A percentile compares a stretch with the other conserved stretches of the same genome.
Evolutionary conservation across 2,329 filamentous ascomycete species (phyloP).

Genomic region (Colletotrichum liaoningense): DNA sequence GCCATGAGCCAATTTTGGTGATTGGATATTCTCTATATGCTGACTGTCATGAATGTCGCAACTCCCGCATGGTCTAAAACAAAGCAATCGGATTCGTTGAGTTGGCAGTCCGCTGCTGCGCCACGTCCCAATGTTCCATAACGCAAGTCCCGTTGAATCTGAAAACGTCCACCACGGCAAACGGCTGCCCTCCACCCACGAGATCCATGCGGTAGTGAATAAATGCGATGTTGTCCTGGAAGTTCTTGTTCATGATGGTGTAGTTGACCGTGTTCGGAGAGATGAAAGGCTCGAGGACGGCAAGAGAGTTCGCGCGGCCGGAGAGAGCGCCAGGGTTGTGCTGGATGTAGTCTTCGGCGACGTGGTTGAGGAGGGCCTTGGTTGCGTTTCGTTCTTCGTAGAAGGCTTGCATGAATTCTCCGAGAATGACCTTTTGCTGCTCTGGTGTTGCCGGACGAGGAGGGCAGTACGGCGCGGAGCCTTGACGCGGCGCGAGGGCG

Average conservation of each 20-base stretch:
- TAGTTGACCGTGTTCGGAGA: slow-evolving; percentile 21
- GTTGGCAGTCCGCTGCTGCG: slow-evolving; percentile 18
- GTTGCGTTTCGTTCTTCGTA: slow-evolving; percentile 21
- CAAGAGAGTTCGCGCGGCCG: slow-evolving; percentile 15
- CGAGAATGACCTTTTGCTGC: slow-evolving; percentile 19
- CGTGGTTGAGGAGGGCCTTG: slow-evolving; percentile 25
- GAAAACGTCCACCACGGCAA: slow-evolving; percentile 32
- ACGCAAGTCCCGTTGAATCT: slow-evolving; percentile 35
- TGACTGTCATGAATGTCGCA: neutral
- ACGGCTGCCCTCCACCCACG: neutral
- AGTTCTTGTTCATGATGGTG: slow-evolving; percentile 13
- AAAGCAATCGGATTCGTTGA: slow-evolving; percentile 29
- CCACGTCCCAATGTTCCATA: slow-evolving; percentile 36
- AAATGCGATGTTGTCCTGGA: slow-evolving; percentile 21
- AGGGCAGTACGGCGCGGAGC: slow-evolving; percentile 21
- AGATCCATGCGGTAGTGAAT: slow-evolving; percentile 31
- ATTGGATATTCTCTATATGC: neutral
- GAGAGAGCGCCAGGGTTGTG: slow-evolving; percentile 33
- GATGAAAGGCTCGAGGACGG: slow-evolving; percentile 9
- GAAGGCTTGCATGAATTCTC: slow-evolving; percentile 23
- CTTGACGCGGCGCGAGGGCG: neutral
- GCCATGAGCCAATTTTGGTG: neutral
- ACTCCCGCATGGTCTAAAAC: slow-evolving; percentile 1
- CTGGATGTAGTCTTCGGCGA: slow-evolving; percentile 32
- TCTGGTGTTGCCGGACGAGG: slow-evolving; percentile 5